phyloP scores from a whole-genome alignment of 2,329 filamentous ascomycete species.

The Truncatella angustata region DNA sequence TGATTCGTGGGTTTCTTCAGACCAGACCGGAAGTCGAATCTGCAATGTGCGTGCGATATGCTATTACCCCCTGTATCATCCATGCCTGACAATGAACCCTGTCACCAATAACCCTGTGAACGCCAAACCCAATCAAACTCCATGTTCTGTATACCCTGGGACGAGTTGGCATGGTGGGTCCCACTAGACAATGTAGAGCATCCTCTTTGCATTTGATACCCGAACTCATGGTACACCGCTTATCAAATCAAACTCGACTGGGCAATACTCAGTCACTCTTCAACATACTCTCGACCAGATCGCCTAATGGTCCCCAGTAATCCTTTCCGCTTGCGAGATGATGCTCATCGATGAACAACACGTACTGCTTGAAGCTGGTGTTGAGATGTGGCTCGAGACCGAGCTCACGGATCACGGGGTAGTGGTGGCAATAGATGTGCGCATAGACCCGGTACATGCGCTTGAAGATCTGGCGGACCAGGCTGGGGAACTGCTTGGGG shows the following conservation, averaged over 20 bases:
- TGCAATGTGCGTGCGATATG: too few relatives aligned
- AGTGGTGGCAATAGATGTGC: slow-evolving; percentile 99
- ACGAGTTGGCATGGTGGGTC: not conserved
- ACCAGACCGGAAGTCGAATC: too few relatives aligned
- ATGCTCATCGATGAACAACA: slow-evolving; percentile 97
- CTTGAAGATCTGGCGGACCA: slow-evolving; percentile 97
- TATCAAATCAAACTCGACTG: too few relatives aligned
- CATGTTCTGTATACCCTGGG: not conserved
- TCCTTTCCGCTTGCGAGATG: slow-evolving; percentile 88
- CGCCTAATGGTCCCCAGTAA: slow-evolving; percentile 93
- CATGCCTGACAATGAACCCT: not conserved
- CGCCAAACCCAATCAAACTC: slow-evolving; percentile 18
- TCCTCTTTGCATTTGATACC: too few relatives aligned
- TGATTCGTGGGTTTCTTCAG: not conserved
- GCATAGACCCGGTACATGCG: slow-evolving; percentile 97
- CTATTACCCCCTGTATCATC: not conserved
- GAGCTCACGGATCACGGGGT: slow-evolving; percentile 91
- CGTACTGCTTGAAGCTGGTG: slow-evolving; percentile 99
- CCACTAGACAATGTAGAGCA: not conserved
- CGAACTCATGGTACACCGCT: too few relatives aligned
- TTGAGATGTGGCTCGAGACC: slow-evolving; percentile 96
- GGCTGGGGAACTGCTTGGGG: slow-evolving; percentile 83
- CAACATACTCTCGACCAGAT: slow-evolving; percentile 97
- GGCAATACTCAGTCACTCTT: slow-evolving; percentile 80
- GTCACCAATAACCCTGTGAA: slow-evolving; percentile 21